Evolutionary conservation across 306 rosid species (phyloP), one percentile per base, ranked within the genome.

Genomic region (Vachellia collinsii): DNA sequence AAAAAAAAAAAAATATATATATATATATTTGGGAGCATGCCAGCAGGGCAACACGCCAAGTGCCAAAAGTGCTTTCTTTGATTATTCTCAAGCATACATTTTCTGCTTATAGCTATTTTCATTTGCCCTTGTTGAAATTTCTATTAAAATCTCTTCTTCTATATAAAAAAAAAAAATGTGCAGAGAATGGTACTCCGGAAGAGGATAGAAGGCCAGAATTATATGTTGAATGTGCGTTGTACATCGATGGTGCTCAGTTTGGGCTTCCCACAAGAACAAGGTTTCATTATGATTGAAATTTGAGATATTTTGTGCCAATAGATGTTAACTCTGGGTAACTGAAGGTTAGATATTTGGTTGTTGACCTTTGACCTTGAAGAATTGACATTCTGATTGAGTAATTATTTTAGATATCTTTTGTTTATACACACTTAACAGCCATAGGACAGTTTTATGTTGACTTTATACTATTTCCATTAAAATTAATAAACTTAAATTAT

Each of bases 241-340:
- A 87, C 65, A 88, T 95, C 72, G 97, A 95, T 79, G 99, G 99
- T 25, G 96, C 98, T 77, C 98, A 90, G 13, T 93, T 93, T 87
- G 99, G 99, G 69, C 92, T 91, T 68, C 93, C 99, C 44, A 93
- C 91, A 0, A 87, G 94, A 90, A 93, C 99, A 25, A 93, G 99
- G 98, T 95, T 87, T 77, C 54, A 38, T 29, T 22, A 39, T 34
- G 11, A 59, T 59, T 22, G 66, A 22, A 69, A 23, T 39, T 29
- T 76, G 50, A 65, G 74, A 37, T 72, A 11, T 44, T 47, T 68
- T 68, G 25, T 47, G 43, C 68, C 36, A 59, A 58, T 78, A 14
- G 54, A 58, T 75, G 42, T 56, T 38, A 9, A 19, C 9, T 75
- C 64, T 46, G 12, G 29, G 34, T 34, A 70, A 71, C 42, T 47